Base-by-base conservation (phyloP, 192 early-diverging fungal species). In the Phycomyces blakesleeanus region DNA sequence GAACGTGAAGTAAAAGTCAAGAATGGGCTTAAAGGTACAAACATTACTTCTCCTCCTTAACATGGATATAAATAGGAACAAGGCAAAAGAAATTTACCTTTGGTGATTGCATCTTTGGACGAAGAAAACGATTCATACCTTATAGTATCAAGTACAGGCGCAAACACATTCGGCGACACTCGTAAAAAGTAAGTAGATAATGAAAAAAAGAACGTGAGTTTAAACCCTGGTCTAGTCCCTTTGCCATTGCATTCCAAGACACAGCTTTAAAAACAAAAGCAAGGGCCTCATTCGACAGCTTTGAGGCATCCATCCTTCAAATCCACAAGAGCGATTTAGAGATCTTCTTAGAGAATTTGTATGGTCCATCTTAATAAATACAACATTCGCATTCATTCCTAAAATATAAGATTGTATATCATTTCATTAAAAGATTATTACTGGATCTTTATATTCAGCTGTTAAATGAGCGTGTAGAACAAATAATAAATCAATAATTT, bases 241-340 rank as follows among this genome's bases (percentile, higher is more conserved):
- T 97, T 72, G 91, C 90, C 0, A 62, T 87, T 61, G 87, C 92
- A 6, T 97, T 96, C 73, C 84, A 90, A 69, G 78, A 84, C 57
- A 84, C 90, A 3, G 91, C 93, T 0, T 66, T 78, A 11, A 78
- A 85, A 26, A 78, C 86, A 25, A 79, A 81, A 50, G 90, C 88
- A 1, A 75, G 83, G 0, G 73, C 86, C 11, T 80, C 78, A 20
- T 78, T 83, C 55, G 91, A 93, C 59, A 86, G 87, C 38, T 97
- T 97, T 78, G 93, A 96, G 65, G 81, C 85, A n/a, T 83, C 85
- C 5, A 83, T 87, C 16, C 68, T 96, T 15, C 91, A 93, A 71
- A 87, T 97, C 29, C 75, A 71, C 24, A 66, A 80, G 27, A 83
- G 86, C 16, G 94, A 96, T 64, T 67, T 96, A 59, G 75, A 80